Conservation (phyloP, 805 yeast genomes). For the Saturnispora gosingensis region DNA sequence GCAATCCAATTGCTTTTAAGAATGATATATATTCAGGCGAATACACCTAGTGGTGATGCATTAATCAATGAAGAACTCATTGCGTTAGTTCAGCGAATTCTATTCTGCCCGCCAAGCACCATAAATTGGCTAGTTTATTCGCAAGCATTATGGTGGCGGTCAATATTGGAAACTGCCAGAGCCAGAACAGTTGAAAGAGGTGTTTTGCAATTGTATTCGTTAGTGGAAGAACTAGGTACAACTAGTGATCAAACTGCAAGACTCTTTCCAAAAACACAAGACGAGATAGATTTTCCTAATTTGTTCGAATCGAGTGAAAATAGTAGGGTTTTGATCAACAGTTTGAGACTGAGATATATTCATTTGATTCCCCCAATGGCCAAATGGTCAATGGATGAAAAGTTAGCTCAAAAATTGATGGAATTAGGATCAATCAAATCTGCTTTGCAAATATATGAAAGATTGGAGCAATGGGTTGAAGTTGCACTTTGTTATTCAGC, state of each 20-base stretch:
- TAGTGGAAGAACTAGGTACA: constrained; percentile 80
- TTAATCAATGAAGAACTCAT: constrained; percentile 75
- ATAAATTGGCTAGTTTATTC: constrained; percentile 74
- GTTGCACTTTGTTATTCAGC: constrained; percentile 88
- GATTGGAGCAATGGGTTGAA: constrained; percentile 68
- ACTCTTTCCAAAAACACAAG: constrained; percentile 37
- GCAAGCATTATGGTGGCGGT: constrained; percentile 83
- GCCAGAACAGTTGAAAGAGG: constrained; percentile 92
- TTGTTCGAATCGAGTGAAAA: constrained; percentile 13
- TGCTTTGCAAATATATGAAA: constrained; percentile 81
- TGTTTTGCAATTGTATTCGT: constrained; percentile 80
- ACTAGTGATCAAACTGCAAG: constrained; percentile 44
- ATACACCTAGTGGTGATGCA: constrained; percentile 62
- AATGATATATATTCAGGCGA: constrained; percentile 50
- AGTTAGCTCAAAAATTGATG: constrained; percentile 78
- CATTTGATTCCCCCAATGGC: constrained; percentile 73
- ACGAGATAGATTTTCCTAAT: constrained; percentile 20
- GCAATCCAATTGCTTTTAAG: constrained; percentile 65
- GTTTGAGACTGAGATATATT: constrained; percentile 54
- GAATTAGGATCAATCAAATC: constrained; percentile 76
- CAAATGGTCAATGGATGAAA: constrained; percentile 74
- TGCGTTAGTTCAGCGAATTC: constrained; percentile 65
- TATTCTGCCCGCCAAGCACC: constrained; percentile 39
- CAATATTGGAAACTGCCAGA: constrained; percentile 68
- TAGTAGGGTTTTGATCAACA: constrained; percentile 27